phyloP scores from a whole-genome alignment of 805 yeast genomes.

The Kodamaea jinghongensis region DNA sequence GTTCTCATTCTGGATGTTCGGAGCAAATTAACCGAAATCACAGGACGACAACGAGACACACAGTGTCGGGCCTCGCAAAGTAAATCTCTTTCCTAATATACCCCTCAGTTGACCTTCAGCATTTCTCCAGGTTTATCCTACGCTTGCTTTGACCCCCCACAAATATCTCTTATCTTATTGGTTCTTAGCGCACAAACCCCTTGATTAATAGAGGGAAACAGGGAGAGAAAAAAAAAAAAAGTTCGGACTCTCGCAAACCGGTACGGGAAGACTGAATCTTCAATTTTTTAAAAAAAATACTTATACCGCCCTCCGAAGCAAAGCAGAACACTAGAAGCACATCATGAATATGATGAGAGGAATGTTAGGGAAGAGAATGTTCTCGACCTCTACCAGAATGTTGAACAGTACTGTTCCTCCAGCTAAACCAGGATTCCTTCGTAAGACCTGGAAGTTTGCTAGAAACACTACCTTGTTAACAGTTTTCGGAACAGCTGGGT shows the following conservation, averaged over 20 bases:
- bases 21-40: too few species aligned
- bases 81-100: too few species aligned
- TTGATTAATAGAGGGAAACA: too few species aligned
- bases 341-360: conserved; percentile 3
- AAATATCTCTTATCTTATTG: conserved; percentile 1
- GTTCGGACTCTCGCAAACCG: not conserved
- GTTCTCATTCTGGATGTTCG: too few species aligned
- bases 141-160: conserved; percentile 22
- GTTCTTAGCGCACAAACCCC: conserved; percentile 1
- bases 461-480: conserved; percentile 47
- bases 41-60: too few species aligned
- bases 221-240: not conserved
- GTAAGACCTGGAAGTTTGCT: conserved; percentile 47
- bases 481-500: conserved; percentile 54
- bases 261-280: too few species aligned
- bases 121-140: too few species aligned
- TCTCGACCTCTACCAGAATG: conserved; percentile 21
- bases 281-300: not conserved
- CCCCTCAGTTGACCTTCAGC: too few species aligned
- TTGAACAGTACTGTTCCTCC: conserved; percentile 17
- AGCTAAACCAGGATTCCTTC: conserved; percentile 26
- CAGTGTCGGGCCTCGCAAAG: too few species aligned
- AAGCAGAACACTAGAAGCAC: not conserved
- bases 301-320: not conserved
- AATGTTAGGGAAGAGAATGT: conserved; percentile 17